Evolutionary conservation across 2,329 filamentous ascomycete species (phyloP).

Genomic region (Leptographium flavum): DNA sequence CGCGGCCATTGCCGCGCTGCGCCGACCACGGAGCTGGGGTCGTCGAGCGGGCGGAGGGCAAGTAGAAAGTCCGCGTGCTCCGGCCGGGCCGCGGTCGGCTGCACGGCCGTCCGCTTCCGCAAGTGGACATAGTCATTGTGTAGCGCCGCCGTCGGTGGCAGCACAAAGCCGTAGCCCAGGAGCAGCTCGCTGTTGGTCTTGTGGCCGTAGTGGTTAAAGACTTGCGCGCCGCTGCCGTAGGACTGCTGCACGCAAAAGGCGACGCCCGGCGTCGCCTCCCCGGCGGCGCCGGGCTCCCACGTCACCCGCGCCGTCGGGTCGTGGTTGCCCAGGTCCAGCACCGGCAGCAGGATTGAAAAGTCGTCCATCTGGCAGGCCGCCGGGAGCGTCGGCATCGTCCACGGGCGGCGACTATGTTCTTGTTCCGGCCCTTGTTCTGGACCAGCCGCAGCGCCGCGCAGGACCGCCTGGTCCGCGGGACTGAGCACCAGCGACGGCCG

Average conservation of each 20-base stretch:
- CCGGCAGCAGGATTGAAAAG: constrained; percentile 54
- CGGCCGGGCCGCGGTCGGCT: neutral
- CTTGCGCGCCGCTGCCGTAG: constrained; percentile 37
- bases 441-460: neutral
- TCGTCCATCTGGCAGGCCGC: constrained; percentile 34
- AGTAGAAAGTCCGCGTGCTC: constrained; percentile 31
- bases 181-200: constrained; percentile 62
- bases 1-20: constrained; percentile 21
- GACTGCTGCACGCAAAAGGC: constrained; percentile 25
- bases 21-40: constrained; percentile 33
- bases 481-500: constrained; percentile 43
- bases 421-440: too few relatives aligned
- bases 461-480: constrained; percentile 7
- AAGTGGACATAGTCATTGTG: constrained; percentile 49
- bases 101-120: constrained; percentile 25
- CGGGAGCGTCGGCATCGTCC: constrained; percentile 17
- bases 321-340: constrained; percentile 62
- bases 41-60: constrained; percentile 32
- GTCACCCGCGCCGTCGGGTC: constrained; percentile 41
- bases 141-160: constrained; percentile 30
- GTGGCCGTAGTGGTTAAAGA: constrained; percentile 58
- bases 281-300: constrained; percentile 37
- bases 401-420: too few relatives aligned
- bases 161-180: constrained; percentile 47
- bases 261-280: constrained; percentile 13